Evolutionary conservation across 2,329 filamentous ascomycete genomes (phyloP).

Genomic region (Bipolaris bicolor): DNA sequence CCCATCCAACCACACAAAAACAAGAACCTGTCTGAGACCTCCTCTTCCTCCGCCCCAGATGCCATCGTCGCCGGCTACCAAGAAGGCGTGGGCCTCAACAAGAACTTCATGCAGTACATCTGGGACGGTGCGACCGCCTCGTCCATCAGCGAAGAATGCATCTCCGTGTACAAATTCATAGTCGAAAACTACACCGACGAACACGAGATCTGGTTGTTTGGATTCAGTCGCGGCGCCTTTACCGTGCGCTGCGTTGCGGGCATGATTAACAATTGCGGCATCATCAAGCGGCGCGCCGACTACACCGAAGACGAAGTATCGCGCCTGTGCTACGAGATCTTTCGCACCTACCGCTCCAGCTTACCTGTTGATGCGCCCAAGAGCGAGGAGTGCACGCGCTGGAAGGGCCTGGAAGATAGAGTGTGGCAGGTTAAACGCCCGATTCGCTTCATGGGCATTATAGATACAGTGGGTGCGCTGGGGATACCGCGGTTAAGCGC

Average conservation of each 20-base stretch:
- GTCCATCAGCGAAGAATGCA: slow-evolving; percentile 45
- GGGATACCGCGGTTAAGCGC: slow-evolving; percentile 45
- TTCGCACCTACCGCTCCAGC: slow-evolving; percentile 40
- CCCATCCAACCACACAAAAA: slow-evolving; percentile 22
- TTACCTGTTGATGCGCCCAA: slow-evolving; percentile 38
- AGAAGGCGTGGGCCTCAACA: slow-evolving; percentile 45
- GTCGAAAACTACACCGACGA: slow-evolving; percentile 42
- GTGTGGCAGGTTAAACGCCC: slow-evolving; percentile 43
- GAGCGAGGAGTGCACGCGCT: slow-evolving; percentile 27
- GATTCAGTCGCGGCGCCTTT: slow-evolving; percentile 55
- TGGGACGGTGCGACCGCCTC: slow-evolving; percentile 47
- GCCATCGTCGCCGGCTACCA: slow-evolving; percentile 44
- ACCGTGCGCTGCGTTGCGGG: slow-evolving; percentile 53
- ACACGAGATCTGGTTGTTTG: slow-evolving; percentile 54
- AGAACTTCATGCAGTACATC: slow-evolving; percentile 46
- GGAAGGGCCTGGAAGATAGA: slow-evolving; percentile 22
- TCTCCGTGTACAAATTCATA: slow-evolving; percentile 45
- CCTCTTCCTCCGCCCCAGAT: slow-evolving; percentile 2
- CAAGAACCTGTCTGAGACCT: background rate
- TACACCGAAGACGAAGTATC: slow-evolving; percentile 26
- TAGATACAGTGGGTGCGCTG: slow-evolving; percentile 46
- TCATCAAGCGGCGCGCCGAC: slow-evolving; percentile 31
- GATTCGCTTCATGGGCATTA: slow-evolving; percentile 42
- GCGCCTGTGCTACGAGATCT: slow-evolving; percentile 40
- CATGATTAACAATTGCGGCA: slow-evolving; percentile 53